These are phyloP conservation scores for Copromyces sp. DNA, from an alignment of 495 filamentous ascomycete species.

Conservation along the genomic window DNA sequence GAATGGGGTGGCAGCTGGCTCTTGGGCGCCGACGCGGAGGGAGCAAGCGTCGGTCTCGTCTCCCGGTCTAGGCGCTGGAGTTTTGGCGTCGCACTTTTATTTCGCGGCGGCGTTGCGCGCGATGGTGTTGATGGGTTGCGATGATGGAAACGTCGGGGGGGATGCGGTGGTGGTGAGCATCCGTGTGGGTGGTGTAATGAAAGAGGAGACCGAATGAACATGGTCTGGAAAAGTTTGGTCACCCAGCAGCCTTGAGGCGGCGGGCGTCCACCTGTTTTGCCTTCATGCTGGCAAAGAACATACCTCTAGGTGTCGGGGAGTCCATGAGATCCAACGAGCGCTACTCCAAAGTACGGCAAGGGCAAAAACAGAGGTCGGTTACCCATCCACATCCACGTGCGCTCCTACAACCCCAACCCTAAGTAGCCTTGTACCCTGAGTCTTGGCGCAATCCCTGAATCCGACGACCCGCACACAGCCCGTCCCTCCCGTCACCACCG, in stretches of 20 bases:
- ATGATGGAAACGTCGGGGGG: slow-evolving; percentile 9
- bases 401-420: slow-evolving; percentile 20
- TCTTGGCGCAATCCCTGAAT: not conserved
- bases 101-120: slow-evolving; percentile 23
- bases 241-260: slow-evolving; percentile 26
- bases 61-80: slow-evolving; percentile 11
- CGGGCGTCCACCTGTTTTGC: slow-evolving; percentile 29
- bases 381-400: not conserved
- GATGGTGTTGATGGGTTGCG: slow-evolving; percentile 4
- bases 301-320: slow-evolving; percentile 15
- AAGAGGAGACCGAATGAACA: slow-evolving; percentile 10
- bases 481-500: not conserved
- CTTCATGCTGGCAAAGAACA: slow-evolving; percentile 30
- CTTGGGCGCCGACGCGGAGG: not conserved
- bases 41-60: not conserved
- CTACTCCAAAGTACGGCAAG: slow-evolving; percentile 1
- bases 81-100: slow-evolving; percentile 28
- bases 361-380: not conserved
- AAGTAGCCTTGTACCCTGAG: slow-evolving; percentile 14
- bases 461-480: not conserved
- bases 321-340: not conserved
- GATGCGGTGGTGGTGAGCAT: slow-evolving; percentile 18
- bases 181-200: slow-evolving; percentile 12
- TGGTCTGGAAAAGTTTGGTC: slow-evolving; percentile 23
- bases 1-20: slow-evolving; percentile 8